phyloP scores from a whole-genome alignment of 331 rosid genomes.

The Stylosanthes scabra region DNA sequence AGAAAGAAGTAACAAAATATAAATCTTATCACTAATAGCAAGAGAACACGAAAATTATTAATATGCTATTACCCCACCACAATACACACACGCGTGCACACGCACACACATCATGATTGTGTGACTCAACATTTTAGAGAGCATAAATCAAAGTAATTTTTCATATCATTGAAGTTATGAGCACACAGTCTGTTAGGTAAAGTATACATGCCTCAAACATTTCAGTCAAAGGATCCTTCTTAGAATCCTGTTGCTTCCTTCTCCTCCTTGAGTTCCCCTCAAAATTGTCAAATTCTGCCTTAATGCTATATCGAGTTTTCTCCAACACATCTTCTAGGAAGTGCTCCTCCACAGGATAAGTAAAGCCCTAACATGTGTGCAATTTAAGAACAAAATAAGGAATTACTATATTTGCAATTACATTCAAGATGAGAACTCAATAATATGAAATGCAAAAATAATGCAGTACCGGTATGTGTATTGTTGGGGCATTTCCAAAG shows the following conservation, averaged over 20 bases:
- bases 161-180: constrained; percentile 21
- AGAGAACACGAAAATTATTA: constrained; percentile 19
- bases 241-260: constrained; percentile 84
- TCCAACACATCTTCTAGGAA: constrained; percentile 93
- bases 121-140: too few species aligned
- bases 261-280: constrained; percentile 80
- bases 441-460: constrained; percentile 26
- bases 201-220: constrained; percentile 77
- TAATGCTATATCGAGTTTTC: constrained; percentile 75
- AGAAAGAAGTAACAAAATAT: constrained; percentile 5
- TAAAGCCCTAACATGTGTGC: constrained; percentile 73
- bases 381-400: background rate
- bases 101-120: too few species aligned
- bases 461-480: constrained; percentile 78
- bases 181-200: background rate
- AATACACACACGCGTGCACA: too few species aligned
- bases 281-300: constrained; percentile 74
- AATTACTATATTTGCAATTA: constrained; percentile 17
- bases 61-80: too few species aligned
- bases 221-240: constrained; percentile 86
- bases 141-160: constrained; percentile 31
- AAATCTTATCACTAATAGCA: constrained; percentile 2
- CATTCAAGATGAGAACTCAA: constrained; percentile 10
- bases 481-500: constrained; percentile 80
- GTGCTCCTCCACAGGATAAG: constrained; percentile 79